Conservation (phyloP, 2,329 filamentous ascomycete genomes). For the Camillea tinctor region DNA sequence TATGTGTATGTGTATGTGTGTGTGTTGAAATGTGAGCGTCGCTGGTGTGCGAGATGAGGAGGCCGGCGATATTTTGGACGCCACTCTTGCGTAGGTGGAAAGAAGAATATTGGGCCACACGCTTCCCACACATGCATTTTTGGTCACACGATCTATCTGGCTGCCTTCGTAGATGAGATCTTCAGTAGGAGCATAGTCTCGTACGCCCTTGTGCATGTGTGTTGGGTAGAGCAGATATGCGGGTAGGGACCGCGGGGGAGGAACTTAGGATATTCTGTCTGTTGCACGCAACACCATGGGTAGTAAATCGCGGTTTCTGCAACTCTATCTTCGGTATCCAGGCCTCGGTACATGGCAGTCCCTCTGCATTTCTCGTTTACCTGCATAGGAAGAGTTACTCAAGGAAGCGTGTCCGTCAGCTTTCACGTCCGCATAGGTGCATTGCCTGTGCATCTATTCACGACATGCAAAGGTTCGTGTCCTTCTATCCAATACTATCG, state of each 20-base stretch:
- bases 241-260: not conserved
- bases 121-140: not conserved
- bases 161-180: not conserved
- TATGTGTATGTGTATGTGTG: not conserved
- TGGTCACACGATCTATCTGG: not conserved
- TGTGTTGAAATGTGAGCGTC: too few species aligned
- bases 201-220: not conserved
- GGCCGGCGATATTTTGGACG: not conserved
- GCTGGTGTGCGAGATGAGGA: too few species aligned
- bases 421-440: too few species aligned
- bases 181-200: not conserved
- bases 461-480: not conserved
- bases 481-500: not conserved
- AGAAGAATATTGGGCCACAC: not conserved
- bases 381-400: too few species aligned
- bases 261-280: too few species aligned
- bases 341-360: too few species aligned
- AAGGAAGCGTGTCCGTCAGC: too few species aligned
- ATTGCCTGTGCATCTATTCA: not conserved
- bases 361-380: too few species aligned
- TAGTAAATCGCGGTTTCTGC: too few species aligned
- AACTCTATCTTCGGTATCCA: too few species aligned
- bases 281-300: too few species aligned
- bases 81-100: not conserved
- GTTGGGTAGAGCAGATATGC: not conserved